These are phyloP conservation scores for Lactuca saligna DNA, from an alignment of 129 eudicot species.

Conservation along the genomic window DNA sequence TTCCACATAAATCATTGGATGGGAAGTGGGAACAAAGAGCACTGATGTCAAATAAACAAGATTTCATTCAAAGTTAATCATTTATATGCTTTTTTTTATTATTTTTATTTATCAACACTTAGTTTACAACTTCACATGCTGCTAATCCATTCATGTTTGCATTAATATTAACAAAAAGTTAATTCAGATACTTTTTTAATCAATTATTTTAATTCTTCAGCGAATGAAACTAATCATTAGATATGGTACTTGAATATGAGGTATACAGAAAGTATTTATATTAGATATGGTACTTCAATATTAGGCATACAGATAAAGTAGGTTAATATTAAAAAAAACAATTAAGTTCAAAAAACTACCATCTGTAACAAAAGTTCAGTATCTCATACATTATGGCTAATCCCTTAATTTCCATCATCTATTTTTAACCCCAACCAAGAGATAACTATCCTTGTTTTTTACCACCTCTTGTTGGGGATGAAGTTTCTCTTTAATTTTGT, in stretches of 20 bases:
- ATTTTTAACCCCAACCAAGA: conserved; percentile 14
- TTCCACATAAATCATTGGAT: neutral
- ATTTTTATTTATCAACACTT: neutral
- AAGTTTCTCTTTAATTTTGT: conserved; percentile 14
- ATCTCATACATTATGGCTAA: conserved; percentile 25
- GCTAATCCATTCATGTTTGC: neutral
- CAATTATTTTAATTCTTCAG: too few species aligned
- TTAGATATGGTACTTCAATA: conserved; percentile 21
- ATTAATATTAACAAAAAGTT: too few species aligned
- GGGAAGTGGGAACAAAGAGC: neutral
- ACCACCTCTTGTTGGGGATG: conserved; percentile 1
- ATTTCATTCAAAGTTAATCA: neutral
- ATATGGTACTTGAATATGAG: conserved; percentile 15
- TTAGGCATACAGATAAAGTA: conserved; percentile 8
- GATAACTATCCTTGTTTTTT: neutral
- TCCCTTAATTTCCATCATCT: conserved; percentile 24
- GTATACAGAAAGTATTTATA: conserved; percentile 3
- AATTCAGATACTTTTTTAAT: too few species aligned
- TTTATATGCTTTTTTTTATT: too few species aligned
- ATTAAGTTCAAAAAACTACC: conserved; percentile 21
- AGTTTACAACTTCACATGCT: neutral
- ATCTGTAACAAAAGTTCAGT: conserved; percentile 21
- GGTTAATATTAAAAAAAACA: conserved; percentile 6
- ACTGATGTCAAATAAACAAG: neutral
- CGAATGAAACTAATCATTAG: neutral